Evolutionary conservation across 2,329 filamentous ascomycete genomes (phyloP), one percentile per base, ranked within the genome.

Genomic region (Trichoderma semiorbis): DNA sequence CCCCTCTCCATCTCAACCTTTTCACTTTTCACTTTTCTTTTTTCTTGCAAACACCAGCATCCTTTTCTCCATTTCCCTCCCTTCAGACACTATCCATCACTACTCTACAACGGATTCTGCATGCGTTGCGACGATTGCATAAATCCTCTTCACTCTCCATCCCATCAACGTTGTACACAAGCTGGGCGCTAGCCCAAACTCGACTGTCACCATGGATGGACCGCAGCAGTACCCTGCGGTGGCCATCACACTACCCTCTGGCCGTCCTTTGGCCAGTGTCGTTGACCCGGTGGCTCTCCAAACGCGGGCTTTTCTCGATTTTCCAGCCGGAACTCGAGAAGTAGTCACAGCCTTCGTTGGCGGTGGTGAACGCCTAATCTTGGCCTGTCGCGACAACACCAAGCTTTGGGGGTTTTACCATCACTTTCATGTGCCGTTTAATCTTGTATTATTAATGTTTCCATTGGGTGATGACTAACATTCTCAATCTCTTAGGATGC

Each of bases 401-500:
- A 72, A 72, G 28, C 71, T 75, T 32, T 76, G 75, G 74, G 72
- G 73, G n/a, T 72, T 74, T 47, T 77, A 77, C 58, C 73, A 75
- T 60, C 67, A 60, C 67, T 76, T 75, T 55, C 72, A 75, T 70
- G 78, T 79, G 80, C 67, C 73, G 69, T 72, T 53, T 50, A 72
- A 73, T 70, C 61, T 26, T 32, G 68, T 16, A 1, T 24, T 28
- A n/a, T 73, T 62, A 3, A 70, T 34, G 55, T 67, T 63, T 70
- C 30, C 7, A 8, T n/a, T 53, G 58, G 39, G 26, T 12, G 36
- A 55, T 72, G n/a, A 68, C 72, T 75, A 28, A 76, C 30, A 11
- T 71, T 26, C 69, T 14, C 69, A 71, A 61, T 34, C 16, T 18
- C 74, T 34, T 76, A 89, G 85, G 85, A 90, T 79, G 96, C 96